Conservation (phyloP, 805 yeast genomes). For the Yarrowia sp. region DNA sequence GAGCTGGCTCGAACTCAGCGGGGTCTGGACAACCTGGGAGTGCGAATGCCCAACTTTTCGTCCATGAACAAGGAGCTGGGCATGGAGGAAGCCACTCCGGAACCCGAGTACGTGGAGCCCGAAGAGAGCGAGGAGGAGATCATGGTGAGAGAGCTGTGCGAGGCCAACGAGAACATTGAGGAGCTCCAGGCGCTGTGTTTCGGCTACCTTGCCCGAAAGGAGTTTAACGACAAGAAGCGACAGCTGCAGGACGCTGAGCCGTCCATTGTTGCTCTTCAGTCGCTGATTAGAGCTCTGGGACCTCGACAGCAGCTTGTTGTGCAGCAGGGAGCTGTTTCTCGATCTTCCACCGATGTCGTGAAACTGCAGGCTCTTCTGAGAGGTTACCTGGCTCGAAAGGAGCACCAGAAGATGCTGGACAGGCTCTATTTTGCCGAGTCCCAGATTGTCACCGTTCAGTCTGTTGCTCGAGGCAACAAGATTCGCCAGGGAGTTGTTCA, state of each 20-base stretch:
- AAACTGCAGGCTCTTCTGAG: constrained; percentile 63
- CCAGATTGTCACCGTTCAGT: constrained; percentile 44
- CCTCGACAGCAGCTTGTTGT: constrained; percentile 10
- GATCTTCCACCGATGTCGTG: constrained; percentile 39
- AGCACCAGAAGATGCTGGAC: constrained; percentile 40
- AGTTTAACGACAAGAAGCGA: neutral
- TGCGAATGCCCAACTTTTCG: constrained; percentile 79
- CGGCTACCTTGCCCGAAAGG: constrained; percentile 66
- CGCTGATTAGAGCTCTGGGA: constrained; percentile 10
- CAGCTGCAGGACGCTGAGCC: constrained; percentile 8
- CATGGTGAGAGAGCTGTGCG: constrained; percentile 47
- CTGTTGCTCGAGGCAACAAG: constrained; percentile 46
- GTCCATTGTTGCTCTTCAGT: neutral
- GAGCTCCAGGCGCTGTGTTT: constrained; percentile 72
- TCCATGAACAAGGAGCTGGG: constrained; percentile 56
- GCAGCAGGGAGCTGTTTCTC: neutral
- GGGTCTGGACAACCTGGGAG: constrained; percentile 65
- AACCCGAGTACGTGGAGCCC: constrained; percentile 36
- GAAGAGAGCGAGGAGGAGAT: constrained; percentile 47
- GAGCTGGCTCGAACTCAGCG: constrained; percentile 73
- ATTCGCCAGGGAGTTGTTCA: neutral
- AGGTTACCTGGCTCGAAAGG: constrained; percentile 51
- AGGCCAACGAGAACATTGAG: constrained; percentile 51
- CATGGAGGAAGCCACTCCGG: constrained; percentile 43
- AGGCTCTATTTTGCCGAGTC: constrained; percentile 41